Evolutionary conservation across 202 grass and related monocot genomes (phyloP).

Genomic region (Carex arenaria): DNA sequence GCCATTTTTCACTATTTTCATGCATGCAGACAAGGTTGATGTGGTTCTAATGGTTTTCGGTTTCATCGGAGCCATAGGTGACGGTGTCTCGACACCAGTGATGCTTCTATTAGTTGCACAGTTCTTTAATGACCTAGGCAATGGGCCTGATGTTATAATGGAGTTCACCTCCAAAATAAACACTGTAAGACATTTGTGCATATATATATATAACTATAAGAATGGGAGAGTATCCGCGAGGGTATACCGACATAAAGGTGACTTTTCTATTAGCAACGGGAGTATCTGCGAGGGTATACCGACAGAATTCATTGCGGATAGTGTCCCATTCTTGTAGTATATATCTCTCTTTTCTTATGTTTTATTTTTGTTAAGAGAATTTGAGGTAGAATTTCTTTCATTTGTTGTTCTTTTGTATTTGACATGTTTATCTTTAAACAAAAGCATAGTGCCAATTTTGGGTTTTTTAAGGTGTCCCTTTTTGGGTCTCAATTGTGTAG

Average conservation of each 20-base stretch:
- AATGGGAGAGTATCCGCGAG: too few species aligned
- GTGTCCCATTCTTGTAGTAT: too few species aligned
- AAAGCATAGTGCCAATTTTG: not conserved
- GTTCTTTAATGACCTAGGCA: conserved; percentile 74
- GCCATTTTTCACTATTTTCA: conserved; percentile 51
- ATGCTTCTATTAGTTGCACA: conserved; percentile 74
- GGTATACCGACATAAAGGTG: too few species aligned
- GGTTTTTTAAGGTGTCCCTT: not conserved
- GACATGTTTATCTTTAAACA: not conserved
- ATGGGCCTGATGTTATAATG: conserved; percentile 21
- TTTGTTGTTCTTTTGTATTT: not conserved
- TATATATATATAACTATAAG: not conserved
- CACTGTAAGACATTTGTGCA: conserved; percentile 25
- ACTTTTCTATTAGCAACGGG: too few species aligned
- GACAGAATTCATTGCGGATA: too few species aligned
- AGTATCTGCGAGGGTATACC: too few species aligned
- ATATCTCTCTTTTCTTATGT: too few species aligned
- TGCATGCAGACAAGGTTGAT: conserved; percentile 74
- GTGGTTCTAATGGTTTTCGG: conserved; percentile 55
- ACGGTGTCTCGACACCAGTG: conserved; percentile 55
- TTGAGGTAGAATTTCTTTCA: not conserved
- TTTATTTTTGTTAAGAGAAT: too few species aligned
- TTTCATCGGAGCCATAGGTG: conserved; percentile 62
- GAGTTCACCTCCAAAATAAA: conserved; percentile 55
- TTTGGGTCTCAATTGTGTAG: not conserved